Conservation (phyloP, 2,329 filamentous ascomycete genomes). For the Tolypocladium pustulatum region DNA sequence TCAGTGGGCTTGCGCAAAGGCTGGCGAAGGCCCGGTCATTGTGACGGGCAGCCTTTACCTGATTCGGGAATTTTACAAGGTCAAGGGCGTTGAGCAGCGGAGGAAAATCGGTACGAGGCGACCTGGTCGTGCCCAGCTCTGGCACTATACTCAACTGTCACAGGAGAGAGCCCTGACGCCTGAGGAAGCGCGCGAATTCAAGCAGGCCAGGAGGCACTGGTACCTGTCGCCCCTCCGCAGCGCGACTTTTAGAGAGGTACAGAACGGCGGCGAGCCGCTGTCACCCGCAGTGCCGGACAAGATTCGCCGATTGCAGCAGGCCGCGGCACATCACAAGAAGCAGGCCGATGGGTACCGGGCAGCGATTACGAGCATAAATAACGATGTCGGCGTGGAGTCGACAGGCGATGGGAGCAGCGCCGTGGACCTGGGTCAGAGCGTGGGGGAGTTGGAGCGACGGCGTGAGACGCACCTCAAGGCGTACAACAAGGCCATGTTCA, state of each 20-base stretch:
- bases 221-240: slow-evolving; percentile 18
- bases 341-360: slow-evolving; percentile 16
- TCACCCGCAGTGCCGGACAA: slow-evolving; percentile 10
- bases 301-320: slow-evolving; percentile 14
- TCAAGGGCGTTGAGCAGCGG: slow-evolving; percentile 17
- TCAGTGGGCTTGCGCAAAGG: slow-evolving; percentile 23
- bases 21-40: slow-evolving; percentile 21
- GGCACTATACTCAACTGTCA: slow-evolving; percentile 18
- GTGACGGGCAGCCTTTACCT: slow-evolving; percentile 31
- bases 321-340: slow-evolving; percentile 17
- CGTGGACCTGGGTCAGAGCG: slow-evolving; percentile 1
- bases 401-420: background rate
- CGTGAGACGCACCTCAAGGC: slow-evolving; percentile 13
- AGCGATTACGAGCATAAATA: slow-evolving; percentile 11
- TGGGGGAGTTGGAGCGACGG: slow-evolving; percentile 14
- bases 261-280: slow-evolving; percentile 8
- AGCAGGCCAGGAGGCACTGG: slow-evolving; percentile 21
- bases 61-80: slow-evolving; percentile 22
- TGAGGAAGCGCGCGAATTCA: slow-evolving; percentile 22
- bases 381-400: slow-evolving; percentile 7
- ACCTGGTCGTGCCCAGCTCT: slow-evolving; percentile 22
- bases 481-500: slow-evolving; percentile 16
- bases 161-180: slow-evolving; percentile 18
- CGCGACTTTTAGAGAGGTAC: slow-evolving; percentile 9
- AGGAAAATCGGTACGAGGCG: slow-evolving; percentile 18